phyloP scores from a whole-genome alignment of 1,284 basidiomycete genomes.

The Ganoderma multipileum region DNA sequence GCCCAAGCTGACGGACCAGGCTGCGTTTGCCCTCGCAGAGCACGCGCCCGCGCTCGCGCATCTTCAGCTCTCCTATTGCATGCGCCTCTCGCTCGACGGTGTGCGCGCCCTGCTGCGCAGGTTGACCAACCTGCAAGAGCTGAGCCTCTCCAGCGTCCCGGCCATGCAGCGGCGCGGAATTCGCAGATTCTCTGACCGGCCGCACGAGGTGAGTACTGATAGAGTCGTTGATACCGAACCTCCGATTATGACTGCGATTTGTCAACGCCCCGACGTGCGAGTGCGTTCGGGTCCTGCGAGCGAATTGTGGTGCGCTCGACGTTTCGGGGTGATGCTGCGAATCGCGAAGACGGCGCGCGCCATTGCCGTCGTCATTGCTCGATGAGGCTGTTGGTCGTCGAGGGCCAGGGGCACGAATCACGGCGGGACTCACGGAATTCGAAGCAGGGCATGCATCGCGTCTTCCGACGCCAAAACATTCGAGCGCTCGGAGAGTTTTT shows the following conservation, averaged over 20 bases:
- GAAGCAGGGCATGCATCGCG: conserved; percentile 74
- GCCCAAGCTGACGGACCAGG: conserved; percentile 70
- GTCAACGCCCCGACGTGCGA: neutral
- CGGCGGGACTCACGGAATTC: conserved; percentile 5
- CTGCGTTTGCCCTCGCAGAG: conserved; percentile 69
- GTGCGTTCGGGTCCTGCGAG: conserved; percentile 4
- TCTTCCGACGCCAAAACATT: conserved; percentile 82
- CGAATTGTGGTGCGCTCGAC: neutral
- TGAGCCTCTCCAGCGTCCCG: conserved; percentile 85
- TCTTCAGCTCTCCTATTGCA: conserved; percentile 90
- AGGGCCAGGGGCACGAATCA: conserved; percentile 31
- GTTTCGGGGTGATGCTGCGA: conserved; percentile 14
- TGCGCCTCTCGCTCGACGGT: conserved; percentile 80
- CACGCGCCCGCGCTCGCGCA: conserved; percentile 78
- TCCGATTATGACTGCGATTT: neutral
- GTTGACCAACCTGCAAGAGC: conserved; percentile 71
- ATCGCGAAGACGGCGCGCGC: neutral
- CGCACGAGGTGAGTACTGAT: conserved; percentile 65
- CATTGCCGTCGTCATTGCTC: neutral
- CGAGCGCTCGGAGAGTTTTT: conserved; percentile 66
- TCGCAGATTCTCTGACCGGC: conserved; percentile 79
- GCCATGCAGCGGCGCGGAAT: conserved; percentile 79
- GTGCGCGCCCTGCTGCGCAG: conserved; percentile 78
- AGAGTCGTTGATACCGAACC: neutral
- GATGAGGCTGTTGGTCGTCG: neutral